phyloP scores from a whole-genome alignment of 2,329 filamentous ascomycete genomes.

The Talaromyces albobiverticillius region DNA sequence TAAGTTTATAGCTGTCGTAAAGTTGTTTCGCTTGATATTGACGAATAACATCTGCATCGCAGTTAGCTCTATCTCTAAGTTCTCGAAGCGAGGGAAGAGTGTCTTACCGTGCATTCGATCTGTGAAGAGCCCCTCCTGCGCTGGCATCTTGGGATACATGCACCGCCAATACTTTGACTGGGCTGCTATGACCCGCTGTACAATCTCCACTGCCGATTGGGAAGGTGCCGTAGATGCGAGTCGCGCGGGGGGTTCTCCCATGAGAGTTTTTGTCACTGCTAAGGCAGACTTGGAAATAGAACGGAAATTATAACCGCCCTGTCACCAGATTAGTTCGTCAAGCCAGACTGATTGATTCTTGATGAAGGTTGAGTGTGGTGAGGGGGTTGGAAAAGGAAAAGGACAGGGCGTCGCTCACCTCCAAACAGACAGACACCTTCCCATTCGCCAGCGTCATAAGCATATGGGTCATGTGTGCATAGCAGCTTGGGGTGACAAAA shows the following conservation, averaged over 20 bases:
- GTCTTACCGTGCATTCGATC: slow-evolving; percentile 62
- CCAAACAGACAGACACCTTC: slow-evolving; percentile 86
- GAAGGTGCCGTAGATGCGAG: slow-evolving; percentile 49
- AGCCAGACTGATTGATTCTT: too few species aligned
- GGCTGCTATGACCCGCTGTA: slow-evolving; percentile 56
- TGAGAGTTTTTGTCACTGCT: slow-evolving; percentile 85
- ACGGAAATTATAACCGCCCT: slow-evolving; percentile 86
- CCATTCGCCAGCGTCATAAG: slow-evolving; percentile 90
- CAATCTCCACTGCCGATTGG: slow-evolving; percentile 52
- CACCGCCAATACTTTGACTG: slow-evolving; percentile 79
- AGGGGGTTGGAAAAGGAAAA: not conserved
- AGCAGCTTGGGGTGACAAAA: slow-evolving; percentile 85
- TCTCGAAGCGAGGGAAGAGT: too few species aligned
- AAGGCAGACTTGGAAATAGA: slow-evolving; percentile 92
- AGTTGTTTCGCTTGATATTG: slow-evolving; percentile 70
- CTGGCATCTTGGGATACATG: slow-evolving; percentile 64
- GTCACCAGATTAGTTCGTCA: not conserved
- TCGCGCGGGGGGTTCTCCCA: slow-evolving; percentile 84
- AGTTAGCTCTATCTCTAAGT: slow-evolving; percentile 1
- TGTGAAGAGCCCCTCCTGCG: slow-evolving; percentile 27
- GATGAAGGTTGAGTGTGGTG: not conserved
- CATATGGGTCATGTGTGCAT: slow-evolving; percentile 99
- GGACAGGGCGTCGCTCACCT: slow-evolving; percentile 44
- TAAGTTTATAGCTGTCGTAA: slow-evolving; percentile 71
- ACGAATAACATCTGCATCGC: slow-evolving; percentile 65